phyloP scores from a whole-genome alignment of 1,139 yeast genomes.

The Geotrichum restrictum region DNA sequence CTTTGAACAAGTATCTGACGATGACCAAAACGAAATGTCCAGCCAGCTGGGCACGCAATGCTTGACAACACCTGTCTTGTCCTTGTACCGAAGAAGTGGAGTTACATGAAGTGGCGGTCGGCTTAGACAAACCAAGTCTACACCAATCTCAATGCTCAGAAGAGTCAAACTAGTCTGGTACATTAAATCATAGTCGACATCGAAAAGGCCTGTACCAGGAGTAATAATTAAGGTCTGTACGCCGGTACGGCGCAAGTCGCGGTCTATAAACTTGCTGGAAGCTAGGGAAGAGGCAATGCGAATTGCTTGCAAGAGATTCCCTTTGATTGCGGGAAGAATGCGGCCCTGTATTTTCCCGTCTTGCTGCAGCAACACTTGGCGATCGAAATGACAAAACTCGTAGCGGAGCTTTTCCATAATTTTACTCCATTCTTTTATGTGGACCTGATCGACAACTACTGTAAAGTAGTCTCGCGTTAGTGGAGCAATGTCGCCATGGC shows the following conservation, averaged over 20 bases:
- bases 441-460: conserved; percentile 93
- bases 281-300: conserved; percentile 76
- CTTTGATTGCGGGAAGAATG: conserved; percentile 80
- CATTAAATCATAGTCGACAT: conserved; percentile 78
- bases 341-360: conserved; percentile 38
- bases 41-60: conserved; percentile 94
- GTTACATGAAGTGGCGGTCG: conserved; percentile 90
- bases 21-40: conserved; percentile 84
- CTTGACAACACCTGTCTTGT: conserved; percentile 36
- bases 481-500: conserved; percentile 67
- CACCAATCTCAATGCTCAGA: conserved; percentile 72
- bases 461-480: conserved; percentile 76
- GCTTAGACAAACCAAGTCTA: conserved; percentile 83
- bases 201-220: conserved; percentile 91
- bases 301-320: conserved; percentile 82
- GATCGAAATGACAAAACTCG: conserved; percentile 78
- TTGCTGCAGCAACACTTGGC: conserved; percentile 60
- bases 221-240: conserved; percentile 80
- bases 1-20: conserved; percentile 41
- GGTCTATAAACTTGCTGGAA: conserved; percentile 72
- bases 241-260: conserved; percentile 83
- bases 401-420: conserved; percentile 83
- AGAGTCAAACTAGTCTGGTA: conserved; percentile 71
- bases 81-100: conserved; percentile 75
- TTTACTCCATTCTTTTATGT: conserved; percentile 76